Evolutionary conservation across 2,329 filamentous ascomycete genomes (phyloP).

Genomic region (Cytospora paraplurivora): DNA sequence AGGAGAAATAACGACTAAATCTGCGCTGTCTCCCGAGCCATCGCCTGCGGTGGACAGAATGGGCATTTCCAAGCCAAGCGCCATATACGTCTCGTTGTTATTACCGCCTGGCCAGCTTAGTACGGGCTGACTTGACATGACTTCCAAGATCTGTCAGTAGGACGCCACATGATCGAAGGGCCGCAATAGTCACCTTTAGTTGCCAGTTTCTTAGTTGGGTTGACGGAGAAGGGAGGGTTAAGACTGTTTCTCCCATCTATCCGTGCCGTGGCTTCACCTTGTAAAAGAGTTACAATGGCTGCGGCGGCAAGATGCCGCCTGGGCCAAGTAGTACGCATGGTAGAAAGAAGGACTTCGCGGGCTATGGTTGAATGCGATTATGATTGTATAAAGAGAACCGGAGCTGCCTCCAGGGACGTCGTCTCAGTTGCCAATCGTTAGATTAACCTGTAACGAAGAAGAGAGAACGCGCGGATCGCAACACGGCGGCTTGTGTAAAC

Average conservation of each 20-base stretch:
- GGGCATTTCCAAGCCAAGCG: constrained; percentile 26
- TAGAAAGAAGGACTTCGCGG: background rate
- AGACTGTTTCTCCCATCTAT: background rate
- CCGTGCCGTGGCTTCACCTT: background rate
- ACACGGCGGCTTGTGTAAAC: constrained; percentile 2
- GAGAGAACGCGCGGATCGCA: constrained; percentile 14
- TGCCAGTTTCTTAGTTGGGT: constrained; percentile 13
- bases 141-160: background rate
- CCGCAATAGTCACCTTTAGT: constrained; percentile 2
- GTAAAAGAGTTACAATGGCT: constrained; percentile 24
- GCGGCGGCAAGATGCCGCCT: constrained; percentile 14
- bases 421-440: background rate
- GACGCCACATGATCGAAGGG: background rate
- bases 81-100: constrained; percentile 19
- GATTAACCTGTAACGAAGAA: background rate
- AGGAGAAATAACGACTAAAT: constrained; percentile 23
- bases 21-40: constrained; percentile 20
- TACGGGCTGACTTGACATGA: constrained; percentile 19
- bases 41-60: constrained; percentile 25
- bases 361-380: background rate
- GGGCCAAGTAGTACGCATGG: background rate
- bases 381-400: background rate
- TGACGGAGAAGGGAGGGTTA: constrained; percentile 20
- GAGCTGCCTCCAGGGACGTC: background rate
- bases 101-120: constrained; percentile 21